phyloP scores from a whole-genome alignment of 257 asterid species.

The Hygrophila difformis region DNA sequence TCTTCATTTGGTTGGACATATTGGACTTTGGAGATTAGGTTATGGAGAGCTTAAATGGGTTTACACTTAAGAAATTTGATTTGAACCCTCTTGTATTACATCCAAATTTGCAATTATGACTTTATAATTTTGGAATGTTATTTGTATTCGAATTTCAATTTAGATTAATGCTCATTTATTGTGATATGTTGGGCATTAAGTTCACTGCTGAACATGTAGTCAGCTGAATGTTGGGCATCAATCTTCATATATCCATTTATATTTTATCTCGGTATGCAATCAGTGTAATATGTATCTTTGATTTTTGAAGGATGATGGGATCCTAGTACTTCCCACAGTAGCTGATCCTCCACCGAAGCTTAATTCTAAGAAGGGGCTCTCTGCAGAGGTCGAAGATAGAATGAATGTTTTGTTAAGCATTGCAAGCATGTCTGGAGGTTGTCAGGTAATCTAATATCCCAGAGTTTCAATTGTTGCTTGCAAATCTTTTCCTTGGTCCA shows the following conservation, averaged over 20 bases:
- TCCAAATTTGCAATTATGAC: conserved; percentile 3
- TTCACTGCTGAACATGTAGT: too few relatives aligned
- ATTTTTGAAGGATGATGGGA: conserved; percentile 44
- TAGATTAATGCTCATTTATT: too few relatives aligned
- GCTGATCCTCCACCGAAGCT: conserved; percentile 56
- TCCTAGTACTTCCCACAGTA: conserved; percentile 56
- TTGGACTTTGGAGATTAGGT: background rate
- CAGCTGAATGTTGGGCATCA: too few relatives aligned
- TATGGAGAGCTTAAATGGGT: background rate
- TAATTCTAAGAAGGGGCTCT: conserved; percentile 27
- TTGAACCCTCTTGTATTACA: background rate
- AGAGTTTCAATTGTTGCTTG: conserved; percentile 1
- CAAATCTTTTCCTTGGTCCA: background rate
- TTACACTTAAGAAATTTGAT: background rate
- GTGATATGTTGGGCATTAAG: too few relatives aligned
- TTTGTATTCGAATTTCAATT: too few relatives aligned
- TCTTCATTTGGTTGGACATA: conserved; percentile 1
- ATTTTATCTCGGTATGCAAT: too few relatives aligned
- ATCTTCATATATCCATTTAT: too few relatives aligned
- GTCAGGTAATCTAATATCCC: conserved; percentile 34
- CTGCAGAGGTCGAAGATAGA: conserved; percentile 36
- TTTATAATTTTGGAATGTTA: background rate
- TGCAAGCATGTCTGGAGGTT: conserved; percentile 61
- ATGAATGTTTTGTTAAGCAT: conserved; percentile 46
- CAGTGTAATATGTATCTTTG: conserved; percentile 8